These are phyloP conservation scores for Pyronema omphalodes DNA, from an alignment of 495 filamentous ascomycete genomes.

Conservation along the genomic window DNA sequence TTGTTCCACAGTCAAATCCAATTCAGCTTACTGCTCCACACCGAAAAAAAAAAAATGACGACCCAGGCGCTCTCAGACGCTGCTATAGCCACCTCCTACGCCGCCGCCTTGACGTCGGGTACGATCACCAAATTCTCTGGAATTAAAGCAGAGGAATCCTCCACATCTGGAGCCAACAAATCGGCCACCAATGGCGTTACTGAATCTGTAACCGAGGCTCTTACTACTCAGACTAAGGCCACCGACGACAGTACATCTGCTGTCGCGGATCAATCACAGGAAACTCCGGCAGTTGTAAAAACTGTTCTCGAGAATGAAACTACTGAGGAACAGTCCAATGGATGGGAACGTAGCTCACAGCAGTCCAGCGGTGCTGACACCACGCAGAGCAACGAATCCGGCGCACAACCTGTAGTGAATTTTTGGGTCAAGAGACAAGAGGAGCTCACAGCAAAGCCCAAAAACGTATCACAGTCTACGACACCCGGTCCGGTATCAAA, in stretches of 20 bases:
- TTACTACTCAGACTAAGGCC: slow-evolving; percentile 12
- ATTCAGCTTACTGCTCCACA: neutral
- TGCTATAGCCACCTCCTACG: slow-evolving; percentile 1
- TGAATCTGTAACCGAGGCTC: slow-evolving; percentile 12
- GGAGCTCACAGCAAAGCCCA: slow-evolving; percentile 34
- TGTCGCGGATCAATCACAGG: neutral
- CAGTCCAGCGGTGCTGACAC: slow-evolving; percentile 26
- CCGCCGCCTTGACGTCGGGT: slow-evolving; percentile 1
- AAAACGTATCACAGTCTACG: neutral
- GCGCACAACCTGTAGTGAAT: slow-evolving; percentile 45
- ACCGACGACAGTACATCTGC: neutral
- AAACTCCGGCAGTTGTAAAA: neutral
- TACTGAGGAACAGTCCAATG: slow-evolving; percentile 42
- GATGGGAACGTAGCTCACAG: slow-evolving; percentile 51
- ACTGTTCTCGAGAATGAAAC: slow-evolving; percentile 4
- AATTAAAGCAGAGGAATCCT: neutral
- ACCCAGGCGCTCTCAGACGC: neutral
- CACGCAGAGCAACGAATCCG: neutral
- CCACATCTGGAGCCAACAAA: neutral
- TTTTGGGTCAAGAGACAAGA: slow-evolving; percentile 64
- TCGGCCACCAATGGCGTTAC: slow-evolving; percentile 9
- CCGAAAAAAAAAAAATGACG: slow-evolving; percentile 1
- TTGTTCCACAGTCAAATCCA: neutral
- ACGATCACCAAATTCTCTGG: neutral
- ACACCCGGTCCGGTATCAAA: neutral